phyloP scores from a whole-genome alignment of 345 rosid genomes.

The Aegle marmelos region DNA sequence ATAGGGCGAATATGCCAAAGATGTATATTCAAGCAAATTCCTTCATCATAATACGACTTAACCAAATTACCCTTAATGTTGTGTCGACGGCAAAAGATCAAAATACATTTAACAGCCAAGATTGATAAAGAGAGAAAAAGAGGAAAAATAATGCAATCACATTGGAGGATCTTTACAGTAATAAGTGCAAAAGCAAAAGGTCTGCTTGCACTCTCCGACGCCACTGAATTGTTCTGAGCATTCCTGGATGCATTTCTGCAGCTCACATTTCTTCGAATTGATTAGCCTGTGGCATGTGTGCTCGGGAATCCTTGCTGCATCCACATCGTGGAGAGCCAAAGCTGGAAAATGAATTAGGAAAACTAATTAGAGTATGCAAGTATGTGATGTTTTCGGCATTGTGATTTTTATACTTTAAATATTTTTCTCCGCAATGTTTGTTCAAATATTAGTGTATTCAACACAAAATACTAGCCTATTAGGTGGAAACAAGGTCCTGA shows the following conservation, averaged over 20 bases:
- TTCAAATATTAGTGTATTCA: background rate
- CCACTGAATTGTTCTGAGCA: constrained; percentile 38
- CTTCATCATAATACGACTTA: background rate
- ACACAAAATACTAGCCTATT: background rate
- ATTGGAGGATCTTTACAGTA: constrained; percentile 45
- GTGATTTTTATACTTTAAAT: no score
- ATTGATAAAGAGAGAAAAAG: background rate
- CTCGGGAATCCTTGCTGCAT: constrained; percentile 43
- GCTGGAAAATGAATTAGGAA: background rate
- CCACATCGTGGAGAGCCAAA: constrained; percentile 1
- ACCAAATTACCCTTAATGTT: background rate
- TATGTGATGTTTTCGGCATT: background rate
- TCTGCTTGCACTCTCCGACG: constrained; percentile 38
- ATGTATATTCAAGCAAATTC: no score
- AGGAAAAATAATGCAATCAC: constrained; percentile 7
- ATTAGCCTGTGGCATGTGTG: constrained; percentile 45
- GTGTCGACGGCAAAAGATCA: background rate
- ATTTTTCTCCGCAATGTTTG: no score
- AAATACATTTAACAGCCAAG: background rate
- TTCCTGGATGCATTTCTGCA: constrained; percentile 27
- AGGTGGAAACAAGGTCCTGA: background rate
- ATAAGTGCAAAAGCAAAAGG: constrained; percentile 36
- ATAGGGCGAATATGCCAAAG: no score
- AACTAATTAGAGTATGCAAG: background rate
- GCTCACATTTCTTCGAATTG: constrained; percentile 20